Base-by-base conservation (phyloP, 805 yeast species). In the Priceomyces carsonii region DNA sequence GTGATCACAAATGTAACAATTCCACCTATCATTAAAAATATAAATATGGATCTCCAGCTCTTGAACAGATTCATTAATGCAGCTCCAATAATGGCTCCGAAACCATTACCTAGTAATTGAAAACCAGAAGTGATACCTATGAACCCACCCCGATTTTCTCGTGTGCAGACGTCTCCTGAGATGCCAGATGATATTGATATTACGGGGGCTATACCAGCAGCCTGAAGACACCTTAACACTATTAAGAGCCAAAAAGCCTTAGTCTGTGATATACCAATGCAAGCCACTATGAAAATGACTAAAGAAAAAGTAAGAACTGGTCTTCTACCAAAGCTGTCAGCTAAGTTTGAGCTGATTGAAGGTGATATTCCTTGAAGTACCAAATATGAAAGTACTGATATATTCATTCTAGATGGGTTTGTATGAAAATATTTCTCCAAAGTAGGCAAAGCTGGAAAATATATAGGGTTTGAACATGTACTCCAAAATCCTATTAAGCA, bases 361-460 rank as follows among this genome's bases (percentile, higher is more conserved):
- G 96, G 96, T 0, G 85, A 60, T 0, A 85, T 38, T 2, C 95
- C 95, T 59, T 88, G 96, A 36, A 83, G 72, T 8, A 85, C 55
- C 33, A 85, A 71, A 48, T 87, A 88, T 0, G 85, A 80, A 1
- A 88, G 89, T 22, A 89, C 82, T 1, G 95, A 77, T 10, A 84
- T 49, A 51, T 87, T 85, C 35, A 80, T 77, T 36, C 68, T 60
- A 35, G 78, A 82, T 30, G 77, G 76, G 2, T 79, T 49, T 4
- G 82, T 73, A 29, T 69, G 31, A 47, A 88, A 85, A 18, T 77
- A 57, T 0, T 55, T 44, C 32, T 79, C 76, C 6, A 89, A 61
- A 4, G 71, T 65, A 0, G 80, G 76, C 12, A 88, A 59, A 0
- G 88, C 88, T 0, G 95, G 95, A 59, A 85, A 82, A 53, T 85